Base-by-base conservation (phyloP, 2,329 filamentous ascomycete species). In the Aspergillus candidus region DNA sequence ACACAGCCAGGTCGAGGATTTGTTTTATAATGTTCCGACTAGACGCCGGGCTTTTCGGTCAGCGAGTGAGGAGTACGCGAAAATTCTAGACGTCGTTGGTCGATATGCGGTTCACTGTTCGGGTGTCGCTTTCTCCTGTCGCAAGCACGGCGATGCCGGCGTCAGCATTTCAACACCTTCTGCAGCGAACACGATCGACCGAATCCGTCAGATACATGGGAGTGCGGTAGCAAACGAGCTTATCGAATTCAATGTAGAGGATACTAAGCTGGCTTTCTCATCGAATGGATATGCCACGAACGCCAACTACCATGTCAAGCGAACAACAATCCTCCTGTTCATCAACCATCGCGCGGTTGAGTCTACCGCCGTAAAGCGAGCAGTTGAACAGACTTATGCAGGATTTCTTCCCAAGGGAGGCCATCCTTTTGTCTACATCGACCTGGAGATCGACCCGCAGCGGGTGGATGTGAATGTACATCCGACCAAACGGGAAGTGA, bases 381-480 rank as follows among this genome's bases (percentile, higher is more conserved):
- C 88, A 1, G 67, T 98, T 3, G 93, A 98, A 66, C 88, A 95
- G 60, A 89, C 85, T 0, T 98, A 97, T 63, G 77, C 84, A 8
- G 73, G 78, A 1, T 97, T 95, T 52, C 71, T 98, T 4, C 93
- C 93, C 0, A 98, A 97, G 67, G 88, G 87, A 30, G 88, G 89
- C 2, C 93, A 95, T 60, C 93, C 93, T 0, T 98, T 97, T 62
- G 75, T 91, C 45, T 98, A 98, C 60, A 75, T 98, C 18, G 93
- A 84, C 60, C 76, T 98, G 2, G 86, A 95, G 47, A 94, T 98
- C 45, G 90, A 97, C 55, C 91, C 93, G 1, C 81, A 85, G 18
- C 78, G 91, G 41, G 88, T 98, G 4, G 93, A 98, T 64, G 94
- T 98, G 60, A 98, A 98, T 56, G 86, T 98, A 1, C 93, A 98